A percentile compares a stretch with the other conserved stretches of the same genome.
Conservation (phyloP, 495 filamentous ascomycete genomes). For the Symbiotaphrina buchneri region DNA sequence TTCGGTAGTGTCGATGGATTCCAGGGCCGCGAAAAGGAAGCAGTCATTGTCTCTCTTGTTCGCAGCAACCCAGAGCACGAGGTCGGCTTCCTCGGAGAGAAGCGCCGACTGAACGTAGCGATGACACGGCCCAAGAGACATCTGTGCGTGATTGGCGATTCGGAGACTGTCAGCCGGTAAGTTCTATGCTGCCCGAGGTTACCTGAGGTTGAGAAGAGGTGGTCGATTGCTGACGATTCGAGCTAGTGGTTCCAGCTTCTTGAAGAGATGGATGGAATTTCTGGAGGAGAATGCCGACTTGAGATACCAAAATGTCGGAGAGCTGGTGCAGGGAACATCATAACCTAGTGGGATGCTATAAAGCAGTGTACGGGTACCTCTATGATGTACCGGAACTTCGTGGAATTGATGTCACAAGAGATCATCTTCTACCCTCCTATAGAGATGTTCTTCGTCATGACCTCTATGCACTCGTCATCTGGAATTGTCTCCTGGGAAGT, state of each 20-base stretch:
- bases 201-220: background rate
- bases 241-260: slow-evolving; percentile 53
- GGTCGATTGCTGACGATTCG: background rate
- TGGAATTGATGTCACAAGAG: too few species aligned
- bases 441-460: too few species aligned
- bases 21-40: slow-evolving; percentile 94
- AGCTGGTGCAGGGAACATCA: too few species aligned
- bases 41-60: slow-evolving; percentile 74
- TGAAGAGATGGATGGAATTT: slow-evolving; percentile 76
- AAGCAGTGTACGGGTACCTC: too few species aligned
- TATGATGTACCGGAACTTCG: too few species aligned
- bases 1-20: slow-evolving; percentile 92
- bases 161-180: slow-evolving; percentile 71
- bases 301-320: slow-evolving; percentile 52
- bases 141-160: slow-evolving; percentile 78
- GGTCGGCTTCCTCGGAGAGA: slow-evolving; percentile 89
- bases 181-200: slow-evolving; percentile 15
- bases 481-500: too few species aligned
- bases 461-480: too few species aligned
- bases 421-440: too few species aligned
- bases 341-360: too few species aligned
- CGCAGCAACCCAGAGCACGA: slow-evolving; percentile 70
- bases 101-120: slow-evolving; percentile 79
- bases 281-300: slow-evolving; percentile 71
- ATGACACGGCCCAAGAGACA: slow-evolving; percentile 89